Evolutionary conservation across 1,139 yeast genomes (phyloP).

Genomic region (Pichia sp.): DNA sequence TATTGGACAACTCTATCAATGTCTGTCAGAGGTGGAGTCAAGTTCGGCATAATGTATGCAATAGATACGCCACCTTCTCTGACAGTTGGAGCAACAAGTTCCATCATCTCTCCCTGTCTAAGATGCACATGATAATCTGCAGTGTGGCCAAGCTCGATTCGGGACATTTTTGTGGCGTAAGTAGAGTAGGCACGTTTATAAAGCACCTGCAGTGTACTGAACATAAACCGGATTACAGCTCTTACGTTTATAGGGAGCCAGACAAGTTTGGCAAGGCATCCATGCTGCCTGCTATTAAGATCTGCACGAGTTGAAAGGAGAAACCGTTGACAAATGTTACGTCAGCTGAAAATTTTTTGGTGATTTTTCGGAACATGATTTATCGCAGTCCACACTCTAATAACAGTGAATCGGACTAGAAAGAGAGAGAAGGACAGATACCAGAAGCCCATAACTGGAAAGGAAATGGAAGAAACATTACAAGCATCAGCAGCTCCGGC

Average conservation of each 20-base stretch:
- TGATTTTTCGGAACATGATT: not conserved
- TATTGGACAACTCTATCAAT: constrained; percentile 69
- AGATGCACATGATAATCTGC: constrained; percentile 97
- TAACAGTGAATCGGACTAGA: too few relatives aligned
- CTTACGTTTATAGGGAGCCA: too few relatives aligned
- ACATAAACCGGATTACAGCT: constrained; percentile 1
- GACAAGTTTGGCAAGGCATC: too few relatives aligned
- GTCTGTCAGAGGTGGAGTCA: constrained; percentile 86
- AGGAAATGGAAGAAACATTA: not conserved
- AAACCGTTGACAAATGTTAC: not conserved
- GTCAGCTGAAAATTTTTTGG: constrained; percentile 12
- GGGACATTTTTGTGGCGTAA: constrained; percentile 12
- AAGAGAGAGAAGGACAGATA: too few relatives aligned
- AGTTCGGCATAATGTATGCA: constrained; percentile 93
- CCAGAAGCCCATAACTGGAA: not conserved
- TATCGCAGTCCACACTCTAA: too few relatives aligned
- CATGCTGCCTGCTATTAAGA: too few relatives aligned
- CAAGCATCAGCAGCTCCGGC: constrained; percentile 29
- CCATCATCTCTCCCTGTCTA: constrained; percentile 91
- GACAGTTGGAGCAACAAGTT: constrained; percentile 84
- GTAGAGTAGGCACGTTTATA: not conserved
- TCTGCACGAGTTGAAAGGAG: not conserved
- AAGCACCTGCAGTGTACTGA: not conserved
- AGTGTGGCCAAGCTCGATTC: constrained; percentile 58
- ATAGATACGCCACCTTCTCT: constrained; percentile 86